A percentile compares a stretch with the other conserved stretches of the same genome.
phyloP scores from a whole-genome alignment of 176 grass and related monocot species.

The Aegilops sharonensis region DNA sequence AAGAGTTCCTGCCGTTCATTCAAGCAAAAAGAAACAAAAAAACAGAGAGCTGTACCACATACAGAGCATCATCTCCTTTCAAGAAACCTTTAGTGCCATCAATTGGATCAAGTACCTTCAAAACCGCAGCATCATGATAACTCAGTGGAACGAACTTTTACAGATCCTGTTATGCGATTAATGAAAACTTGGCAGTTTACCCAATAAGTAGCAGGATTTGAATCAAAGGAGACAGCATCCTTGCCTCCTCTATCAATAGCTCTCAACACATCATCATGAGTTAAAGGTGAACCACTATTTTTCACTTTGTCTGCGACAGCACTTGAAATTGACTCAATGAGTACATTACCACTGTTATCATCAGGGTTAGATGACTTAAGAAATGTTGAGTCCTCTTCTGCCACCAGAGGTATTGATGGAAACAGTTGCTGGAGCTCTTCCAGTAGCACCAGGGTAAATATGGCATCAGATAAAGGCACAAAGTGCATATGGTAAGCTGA shows the following conservation, averaged over 20 bases:
- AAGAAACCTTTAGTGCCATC: slow-evolving; percentile 91
- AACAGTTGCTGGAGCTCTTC: slow-evolving; percentile 78
- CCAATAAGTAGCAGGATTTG: slow-evolving; percentile 81
- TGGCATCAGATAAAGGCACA: slow-evolving; percentile 29
- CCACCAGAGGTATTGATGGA: slow-evolving; percentile 86
- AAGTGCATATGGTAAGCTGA: slow-evolving; percentile 5
- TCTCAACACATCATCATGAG: slow-evolving; percentile 62
- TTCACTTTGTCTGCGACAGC: slow-evolving; percentile 53
- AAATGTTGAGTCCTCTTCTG: slow-evolving; percentile 80
- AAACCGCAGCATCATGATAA: slow-evolving; percentile 10
- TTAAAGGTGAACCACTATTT: slow-evolving; percentile 48
- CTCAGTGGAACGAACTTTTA: slow-evolving; percentile 5
- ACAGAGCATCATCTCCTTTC: slow-evolving; percentile 76
- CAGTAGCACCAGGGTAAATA: slow-evolving; percentile 27
- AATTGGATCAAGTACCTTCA: slow-evolving; percentile 98
- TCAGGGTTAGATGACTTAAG: slow-evolving; percentile 45
- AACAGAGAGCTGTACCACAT: slow-evolving; percentile 69
- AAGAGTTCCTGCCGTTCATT: neutral
- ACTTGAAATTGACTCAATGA: slow-evolving; percentile 68
- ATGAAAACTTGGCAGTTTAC: slow-evolving; percentile 32
- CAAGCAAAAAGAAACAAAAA: neutral
- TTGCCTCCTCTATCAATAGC: slow-evolving; percentile 95
- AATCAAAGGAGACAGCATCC: slow-evolving; percentile 72
- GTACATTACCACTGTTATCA: slow-evolving; percentile 37
- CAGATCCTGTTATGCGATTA: neutral